Evolutionary conservation across 352 stramenopile species (phyloP).

Genomic region (Aphanomyces invadans): DNA sequence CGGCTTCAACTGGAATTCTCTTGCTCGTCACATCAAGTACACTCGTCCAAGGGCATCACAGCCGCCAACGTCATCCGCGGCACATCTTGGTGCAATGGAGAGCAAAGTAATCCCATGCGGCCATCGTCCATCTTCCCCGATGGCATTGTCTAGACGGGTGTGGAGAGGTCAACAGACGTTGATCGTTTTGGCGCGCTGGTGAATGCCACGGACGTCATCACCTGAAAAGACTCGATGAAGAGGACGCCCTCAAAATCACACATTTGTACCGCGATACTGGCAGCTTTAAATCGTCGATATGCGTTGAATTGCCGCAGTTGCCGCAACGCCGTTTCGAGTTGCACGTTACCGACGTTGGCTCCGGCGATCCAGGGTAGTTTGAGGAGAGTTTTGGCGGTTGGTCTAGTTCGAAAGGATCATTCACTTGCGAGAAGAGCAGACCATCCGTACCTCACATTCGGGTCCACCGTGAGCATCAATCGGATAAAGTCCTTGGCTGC

Average conservation of each 20-base stretch:
- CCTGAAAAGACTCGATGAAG: background rate
- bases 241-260: background rate
- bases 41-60: too few species aligned
- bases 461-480: conserved; percentile 15
- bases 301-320: conserved; percentile 78
- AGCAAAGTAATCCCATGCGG: too few species aligned
- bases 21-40: too few species aligned
- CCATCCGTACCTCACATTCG: conserved; percentile 1
- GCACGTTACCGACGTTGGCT: conserved; percentile 58
- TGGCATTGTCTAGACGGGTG: too few species aligned
- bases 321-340: conserved; percentile 61
- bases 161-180: background rate
- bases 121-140: too few species aligned
- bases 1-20: too few species aligned
- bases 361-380: conserved; percentile 70
- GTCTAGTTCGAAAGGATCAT: conserved; percentile 26
- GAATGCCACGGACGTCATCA: conserved; percentile 6
- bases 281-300: conserved; percentile 77
- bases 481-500: conserved; percentile 25
- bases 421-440: background rate
- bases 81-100: too few species aligned
- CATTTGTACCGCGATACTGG: conserved; percentile 67
- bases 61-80: too few species aligned
- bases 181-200: background rate
- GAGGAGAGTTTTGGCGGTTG: conserved; percentile 46